phyloP scores from a whole-genome alignment of 2,329 filamentous ascomycete genomes.

The Colletotrichum scovillei region DNA sequence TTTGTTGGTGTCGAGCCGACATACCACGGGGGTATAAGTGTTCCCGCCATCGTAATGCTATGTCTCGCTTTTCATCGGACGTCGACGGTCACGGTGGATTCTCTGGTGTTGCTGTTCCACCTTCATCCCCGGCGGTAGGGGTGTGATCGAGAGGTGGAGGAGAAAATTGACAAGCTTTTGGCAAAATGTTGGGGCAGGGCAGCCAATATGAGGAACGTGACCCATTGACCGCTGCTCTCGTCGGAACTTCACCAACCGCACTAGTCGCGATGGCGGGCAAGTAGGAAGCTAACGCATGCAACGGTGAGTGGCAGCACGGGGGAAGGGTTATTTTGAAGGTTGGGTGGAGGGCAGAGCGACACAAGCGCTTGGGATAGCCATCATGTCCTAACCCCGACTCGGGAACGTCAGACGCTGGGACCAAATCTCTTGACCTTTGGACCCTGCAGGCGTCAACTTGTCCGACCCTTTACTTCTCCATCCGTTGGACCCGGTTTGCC shows the following conservation, averaged over 20 bases:
- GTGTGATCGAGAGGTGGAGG: not conserved
- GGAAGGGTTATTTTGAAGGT: slow-evolving; percentile 7
- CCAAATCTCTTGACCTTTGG: not conserved
- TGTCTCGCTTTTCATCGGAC: not conserved
- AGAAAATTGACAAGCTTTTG: not conserved
- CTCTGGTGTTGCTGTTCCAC: not conserved
- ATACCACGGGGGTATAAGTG: slow-evolving; percentile 30
- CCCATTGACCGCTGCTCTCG: slow-evolving; percentile 1
- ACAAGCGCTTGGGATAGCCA: not conserved
- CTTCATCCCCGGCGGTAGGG: not conserved
- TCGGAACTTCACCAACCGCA: slow-evolving; percentile 23
- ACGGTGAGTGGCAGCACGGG: not conserved
- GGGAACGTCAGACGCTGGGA: slow-evolving; percentile 6
- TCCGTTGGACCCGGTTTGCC: not conserved
- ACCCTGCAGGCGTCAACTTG: slow-evolving; percentile 24
- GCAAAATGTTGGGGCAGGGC: not conserved
- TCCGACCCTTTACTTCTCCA: not conserved
- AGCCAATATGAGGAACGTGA: slow-evolving; percentile 10
- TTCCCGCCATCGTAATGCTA: slow-evolving; percentile 17
- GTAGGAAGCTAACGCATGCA: not conserved
- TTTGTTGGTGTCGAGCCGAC: slow-evolving; percentile 28
- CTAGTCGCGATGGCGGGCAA: not conserved
- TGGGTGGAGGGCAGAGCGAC: not conserved
- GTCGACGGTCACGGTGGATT: not conserved
- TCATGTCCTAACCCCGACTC: not conserved